Evolutionary conservation across 2,329 filamentous ascomycete species (phyloP), one percentile per base, ranked within the genome.

Genomic region (Aspergillus sp.): DNA sequence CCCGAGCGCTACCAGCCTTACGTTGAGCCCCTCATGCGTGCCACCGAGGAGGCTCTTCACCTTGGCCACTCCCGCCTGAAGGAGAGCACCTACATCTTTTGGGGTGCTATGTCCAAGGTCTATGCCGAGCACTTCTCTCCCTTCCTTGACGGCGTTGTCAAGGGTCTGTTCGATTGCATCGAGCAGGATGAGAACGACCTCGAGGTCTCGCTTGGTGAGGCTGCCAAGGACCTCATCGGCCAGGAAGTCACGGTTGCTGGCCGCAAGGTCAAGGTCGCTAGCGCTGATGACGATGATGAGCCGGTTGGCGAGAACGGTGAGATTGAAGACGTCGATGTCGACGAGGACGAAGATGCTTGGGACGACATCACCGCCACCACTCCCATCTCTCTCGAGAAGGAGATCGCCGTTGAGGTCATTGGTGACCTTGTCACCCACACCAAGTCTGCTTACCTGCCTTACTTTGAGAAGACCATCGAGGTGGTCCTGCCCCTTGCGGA

Each of bases 1-100:
- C 78, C 89, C 33, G 82, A 89, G 69, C 81, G 88, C 45, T 97
- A 97, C 80, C 86, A 95, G 77, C 89, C 89, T 13, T 97, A 93
- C 67, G 92, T 97, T 33, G 81, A 88, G 67, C 90, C 90, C 40
- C 80, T 97, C 53, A 96, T 99, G 89, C 82, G 87, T 65, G 88
- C 93, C 13, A 96, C 90, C 60, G 92, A 96, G 74, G 92, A 96
- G 73, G 92, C 89, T 50, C 81, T 97, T 2, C 80, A 88, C 62
- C 85, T 99, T 2, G 92, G 90, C 63, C 92, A 96, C 75, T 89
- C 92, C 40, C 84, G 92, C 52, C 84, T 97, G 47, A 89, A 91
- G 73, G 94, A 99, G 79, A 96, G 91, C 56, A 96, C 90, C 70
- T 99, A 96, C 76, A 95, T 97, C 57, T 82, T 99, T 50, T 99